phyloP scores from a whole-genome alignment of 1,284 basidiomycete species.

The Flammula alnicola region DNA sequence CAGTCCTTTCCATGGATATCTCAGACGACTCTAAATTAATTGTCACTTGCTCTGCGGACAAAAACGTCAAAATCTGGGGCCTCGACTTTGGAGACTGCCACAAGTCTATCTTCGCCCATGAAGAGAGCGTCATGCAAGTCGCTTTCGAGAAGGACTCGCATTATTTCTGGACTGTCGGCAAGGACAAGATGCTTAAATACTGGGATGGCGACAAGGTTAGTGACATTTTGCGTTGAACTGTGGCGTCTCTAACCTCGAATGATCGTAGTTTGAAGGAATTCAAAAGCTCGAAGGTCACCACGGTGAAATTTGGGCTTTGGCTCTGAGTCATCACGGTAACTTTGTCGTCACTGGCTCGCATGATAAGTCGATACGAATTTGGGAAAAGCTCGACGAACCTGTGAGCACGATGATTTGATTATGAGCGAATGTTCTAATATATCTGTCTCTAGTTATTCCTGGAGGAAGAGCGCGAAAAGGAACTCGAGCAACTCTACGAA shows the following conservation, averaged over 20 bases:
- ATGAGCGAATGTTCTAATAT: background rate
- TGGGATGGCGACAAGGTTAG: conserved; percentile 98
- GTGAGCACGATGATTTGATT: conserved; percentile 45
- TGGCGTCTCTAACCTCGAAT: background rate
- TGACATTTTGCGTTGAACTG: conserved; percentile 6
- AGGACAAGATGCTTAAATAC: conserved; percentile 94
- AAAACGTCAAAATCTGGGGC: conserved; percentile 99
- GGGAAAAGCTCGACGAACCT: conserved; percentile 99
- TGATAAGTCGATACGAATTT: conserved; percentile 96
- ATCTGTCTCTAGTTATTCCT: conserved; percentile 75
- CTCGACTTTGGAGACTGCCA: conserved; percentile 99
- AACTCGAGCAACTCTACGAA: conserved; percentile 91
- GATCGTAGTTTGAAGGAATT: conserved; percentile 88
- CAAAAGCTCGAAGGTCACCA: conserved; percentile 97
- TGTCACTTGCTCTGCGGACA: conserved; percentile 99
- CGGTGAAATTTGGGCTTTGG: conserved; percentile 97
- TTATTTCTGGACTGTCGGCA: conserved; percentile 97
- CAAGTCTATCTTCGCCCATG: conserved; percentile 96
- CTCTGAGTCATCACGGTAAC: conserved; percentile 83
- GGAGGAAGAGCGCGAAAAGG: conserved; percentile 96
- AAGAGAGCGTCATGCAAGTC: conserved; percentile 96
- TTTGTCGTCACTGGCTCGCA: conserved; percentile 96
- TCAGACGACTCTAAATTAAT: conserved; percentile 96
- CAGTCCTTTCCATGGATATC: conserved; percentile 96
- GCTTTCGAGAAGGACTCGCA: conserved; percentile 91